These are phyloP conservation scores for Akanthomyces muscarius DNA, from an alignment of 2,329 filamentous ascomycete genomes.

Conservation along the genomic window DNA sequence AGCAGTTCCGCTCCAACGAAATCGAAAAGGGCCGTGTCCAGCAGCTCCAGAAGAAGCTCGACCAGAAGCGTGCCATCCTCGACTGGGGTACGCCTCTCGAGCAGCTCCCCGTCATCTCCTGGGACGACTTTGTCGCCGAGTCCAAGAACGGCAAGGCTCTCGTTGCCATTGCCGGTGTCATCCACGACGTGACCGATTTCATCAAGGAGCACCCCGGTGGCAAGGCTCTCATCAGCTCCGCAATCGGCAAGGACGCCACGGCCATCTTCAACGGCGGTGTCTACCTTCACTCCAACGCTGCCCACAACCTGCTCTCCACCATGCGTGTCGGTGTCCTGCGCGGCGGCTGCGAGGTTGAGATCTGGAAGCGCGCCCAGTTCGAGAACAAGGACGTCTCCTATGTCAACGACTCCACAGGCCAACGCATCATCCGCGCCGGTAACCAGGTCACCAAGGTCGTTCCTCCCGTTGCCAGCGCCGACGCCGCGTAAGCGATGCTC, in stretches of 20 bases:
- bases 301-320: conserved; percentile 82
- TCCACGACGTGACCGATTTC: conserved; percentile 80
- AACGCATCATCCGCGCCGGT: conserved; percentile 81
- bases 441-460: conserved; percentile 79
- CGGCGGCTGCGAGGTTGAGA: conserved; percentile 84
- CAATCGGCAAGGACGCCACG: conserved; percentile 82
- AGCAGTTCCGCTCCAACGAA: conserved; percentile 87
- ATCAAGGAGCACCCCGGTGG: conserved; percentile 89
- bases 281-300: conserved; percentile 85
- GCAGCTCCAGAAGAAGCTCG: conserved; percentile 88
- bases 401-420: conserved; percentile 74
- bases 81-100: conserved; percentile 86
- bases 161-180: conserved; percentile 74
- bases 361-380: conserved; percentile 83
- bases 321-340: conserved; percentile 86
- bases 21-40: conserved; percentile 89
- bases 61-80: conserved; percentile 75
- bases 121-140: conserved; percentile 80
- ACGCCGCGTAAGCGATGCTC: conserved; percentile 60
- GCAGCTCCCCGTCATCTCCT: conserved; percentile 78
- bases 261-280: conserved; percentile 91
- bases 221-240: conserved; percentile 77
- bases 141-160: conserved; percentile 67
- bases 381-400: conserved; percentile 80
- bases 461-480: conserved; percentile 75